A percentile compares a stretch with the other conserved stretches of the same genome.
Evolutionary conservation across 495 filamentous ascomycete genomes (phyloP).

Genomic region (Penicillium cosmopolitanum): DNA sequence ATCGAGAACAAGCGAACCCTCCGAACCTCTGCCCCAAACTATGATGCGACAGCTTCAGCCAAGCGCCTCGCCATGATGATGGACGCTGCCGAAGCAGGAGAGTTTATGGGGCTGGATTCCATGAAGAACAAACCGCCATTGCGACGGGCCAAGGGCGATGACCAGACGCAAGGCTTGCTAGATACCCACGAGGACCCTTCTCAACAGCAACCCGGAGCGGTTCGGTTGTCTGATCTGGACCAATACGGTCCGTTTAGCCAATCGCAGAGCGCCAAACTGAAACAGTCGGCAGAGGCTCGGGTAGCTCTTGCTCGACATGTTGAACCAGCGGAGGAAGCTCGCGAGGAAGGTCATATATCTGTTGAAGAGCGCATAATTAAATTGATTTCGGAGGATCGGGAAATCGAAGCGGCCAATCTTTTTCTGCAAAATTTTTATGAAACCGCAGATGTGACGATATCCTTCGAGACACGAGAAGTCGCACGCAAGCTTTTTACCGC

Average conservation of each 20-base stretch:
- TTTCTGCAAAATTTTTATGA: constrained; percentile 36
- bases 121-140: constrained; percentile 32
- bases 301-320: constrained; percentile 20
- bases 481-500: constrained; percentile 36
- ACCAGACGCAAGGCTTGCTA: neutral
- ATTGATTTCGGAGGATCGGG: constrained; percentile 24
- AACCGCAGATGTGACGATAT: constrained; percentile 23
- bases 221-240: neutral
- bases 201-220: neutral
- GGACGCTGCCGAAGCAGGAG: constrained; percentile 47
- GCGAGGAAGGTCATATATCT: constrained; percentile 7
- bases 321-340: constrained; percentile 12
- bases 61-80: constrained; percentile 44
- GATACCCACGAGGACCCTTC: neutral
- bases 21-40: constrained; percentile 48
- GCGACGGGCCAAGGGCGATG: constrained; percentile 15
- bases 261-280: neutral
- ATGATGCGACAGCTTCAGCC: constrained; percentile 49
- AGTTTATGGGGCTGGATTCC: constrained; percentile 44
- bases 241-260: neutral
- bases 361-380: constrained; percentile 19
- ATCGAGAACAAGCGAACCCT: constrained; percentile 49
- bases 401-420: constrained; percentile 46
- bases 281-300: constrained; percentile 6
- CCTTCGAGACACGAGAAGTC: constrained; percentile 36